Percentiles rank a stretch among this genome's conserved stretches.
These are phyloP conservation scores for Citrus hindsii DNA, from an alignment of 345 rosid genomes.

Conservation along the genomic window DNA sequence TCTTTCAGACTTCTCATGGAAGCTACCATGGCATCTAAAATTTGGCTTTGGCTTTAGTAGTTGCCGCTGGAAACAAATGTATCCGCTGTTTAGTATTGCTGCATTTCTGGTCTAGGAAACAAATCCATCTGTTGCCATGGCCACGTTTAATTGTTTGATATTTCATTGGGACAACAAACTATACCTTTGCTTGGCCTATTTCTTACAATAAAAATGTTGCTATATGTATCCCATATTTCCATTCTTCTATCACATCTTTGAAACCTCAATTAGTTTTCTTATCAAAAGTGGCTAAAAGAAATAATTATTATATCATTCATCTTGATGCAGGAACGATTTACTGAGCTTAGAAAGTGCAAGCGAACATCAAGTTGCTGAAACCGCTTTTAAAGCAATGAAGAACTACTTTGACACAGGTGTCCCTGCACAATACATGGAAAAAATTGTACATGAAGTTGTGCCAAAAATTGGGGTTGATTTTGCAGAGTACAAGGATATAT, in stretches of 20 bases:
- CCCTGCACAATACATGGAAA: constrained; percentile 13
- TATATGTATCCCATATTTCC: background rate
- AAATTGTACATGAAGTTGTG: background rate
- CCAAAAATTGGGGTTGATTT: constrained; percentile 5
- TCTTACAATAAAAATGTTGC: background rate
- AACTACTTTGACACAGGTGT: constrained; percentile 3
- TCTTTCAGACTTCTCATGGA: background rate
- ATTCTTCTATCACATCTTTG: background rate
- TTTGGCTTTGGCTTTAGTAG: background rate
- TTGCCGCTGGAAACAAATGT: background rate
- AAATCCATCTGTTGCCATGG: background rate
- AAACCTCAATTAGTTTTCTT: background rate
- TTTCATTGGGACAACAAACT: background rate
- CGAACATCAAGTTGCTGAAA: background rate
- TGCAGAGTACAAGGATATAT: background rate
- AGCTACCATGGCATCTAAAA: background rate
- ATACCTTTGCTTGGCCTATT: background rate
- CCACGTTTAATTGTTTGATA: too few relatives aligned
- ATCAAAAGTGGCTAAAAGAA: background rate
- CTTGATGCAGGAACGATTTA: constrained; percentile 6
- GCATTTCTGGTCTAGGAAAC: background rate
- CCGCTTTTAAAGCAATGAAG: constrained; percentile 6
- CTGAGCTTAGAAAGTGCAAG: background rate
- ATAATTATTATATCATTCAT: background rate
- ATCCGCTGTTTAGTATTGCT: background rate